These are phyloP conservation scores for Boletus subparvulus DNA, from an alignment of 768 basidiomycete genomes.

Conservation along the genomic window DNA sequence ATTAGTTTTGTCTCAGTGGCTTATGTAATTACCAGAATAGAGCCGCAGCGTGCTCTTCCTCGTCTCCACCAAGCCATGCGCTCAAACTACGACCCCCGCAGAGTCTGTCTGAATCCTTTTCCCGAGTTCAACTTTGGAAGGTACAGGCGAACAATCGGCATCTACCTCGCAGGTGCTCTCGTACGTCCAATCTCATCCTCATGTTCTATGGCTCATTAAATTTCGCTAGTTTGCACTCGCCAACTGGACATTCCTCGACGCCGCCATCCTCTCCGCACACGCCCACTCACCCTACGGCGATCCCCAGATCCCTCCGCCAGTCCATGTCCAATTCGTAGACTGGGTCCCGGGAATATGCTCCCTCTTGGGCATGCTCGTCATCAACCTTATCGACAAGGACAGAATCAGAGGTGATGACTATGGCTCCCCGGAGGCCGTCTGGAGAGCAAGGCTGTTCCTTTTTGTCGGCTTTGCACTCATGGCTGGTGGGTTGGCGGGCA, in stretches of 20 bases:
- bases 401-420: constrained; percentile 78
- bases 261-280: constrained; percentile 85
- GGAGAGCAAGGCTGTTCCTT: constrained; percentile 85
- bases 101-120: constrained; percentile 86
- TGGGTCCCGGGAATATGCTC: constrained; percentile 98
- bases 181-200: constrained; percentile 51
- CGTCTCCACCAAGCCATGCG: constrained; percentile 29
- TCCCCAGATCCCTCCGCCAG: constrained; percentile 65
- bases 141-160: constrained; percentile 79
- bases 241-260: constrained; percentile 94
- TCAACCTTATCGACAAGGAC: constrained; percentile 95
- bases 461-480: constrained; percentile 97
- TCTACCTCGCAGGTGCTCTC: constrained; percentile 89
- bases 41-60: not conserved
- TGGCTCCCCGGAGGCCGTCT: constrained; percentile 82
- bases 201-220: not conserved
- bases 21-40: constrained; percentile 16
- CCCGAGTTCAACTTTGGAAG: constrained; percentile 73
- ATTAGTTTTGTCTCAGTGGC: not conserved
- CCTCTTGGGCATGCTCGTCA: constrained; percentile 86
- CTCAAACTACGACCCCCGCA: constrained; percentile 78
- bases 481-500: constrained; percentile 98
- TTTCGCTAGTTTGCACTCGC: constrained; percentile 80
- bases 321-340: constrained; percentile 90
- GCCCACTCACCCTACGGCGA: constrained; percentile 73